Evolutionary conservation across 805 yeast species (phyloP).

Genomic region (Hanseniaspora nectarophila): DNA sequence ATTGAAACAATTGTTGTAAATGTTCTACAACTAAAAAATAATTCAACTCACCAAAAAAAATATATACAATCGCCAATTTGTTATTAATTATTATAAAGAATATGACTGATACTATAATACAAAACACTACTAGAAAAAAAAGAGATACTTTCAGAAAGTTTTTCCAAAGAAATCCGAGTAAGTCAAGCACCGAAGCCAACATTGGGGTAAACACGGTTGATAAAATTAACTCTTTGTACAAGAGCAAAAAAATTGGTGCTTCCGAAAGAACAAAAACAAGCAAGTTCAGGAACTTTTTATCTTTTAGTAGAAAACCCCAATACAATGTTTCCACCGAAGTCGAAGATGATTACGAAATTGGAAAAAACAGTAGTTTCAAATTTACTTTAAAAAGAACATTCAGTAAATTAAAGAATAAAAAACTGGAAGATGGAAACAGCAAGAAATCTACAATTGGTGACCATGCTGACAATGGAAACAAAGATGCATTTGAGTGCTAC

Average conservation of each 20-base stretch:
- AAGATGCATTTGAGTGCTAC: background rate
- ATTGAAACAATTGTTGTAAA: too few species aligned
- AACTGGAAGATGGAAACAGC: background rate
- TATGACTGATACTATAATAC: background rate
- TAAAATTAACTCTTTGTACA: background rate
- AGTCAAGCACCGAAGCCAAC: background rate
- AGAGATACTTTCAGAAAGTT: constrained; percentile 2
- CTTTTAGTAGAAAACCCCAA: background rate
- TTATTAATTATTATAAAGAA: too few species aligned
- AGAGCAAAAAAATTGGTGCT: too few species aligned
- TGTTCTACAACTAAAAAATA: too few species aligned
- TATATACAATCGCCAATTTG: too few species aligned
- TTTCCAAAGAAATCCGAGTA: background rate
- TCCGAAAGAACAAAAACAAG: background rate
- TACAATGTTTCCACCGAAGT: background rate
- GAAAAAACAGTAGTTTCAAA: background rate
- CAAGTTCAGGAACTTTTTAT: background rate
- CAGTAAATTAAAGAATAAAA: background rate
- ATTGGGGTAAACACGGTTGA: background rate
- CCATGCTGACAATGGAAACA: background rate
- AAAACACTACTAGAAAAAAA: too few species aligned
- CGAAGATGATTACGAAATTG: background rate
- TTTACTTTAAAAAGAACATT: background rate
- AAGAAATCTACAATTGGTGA: background rate
- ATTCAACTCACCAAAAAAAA: too few species aligned